A percentile compares a stretch with the other conserved stretches of the same genome.
Conservation (phyloP, 495 filamentous ascomycete species). For the Penicillium samsonianum region DNA sequence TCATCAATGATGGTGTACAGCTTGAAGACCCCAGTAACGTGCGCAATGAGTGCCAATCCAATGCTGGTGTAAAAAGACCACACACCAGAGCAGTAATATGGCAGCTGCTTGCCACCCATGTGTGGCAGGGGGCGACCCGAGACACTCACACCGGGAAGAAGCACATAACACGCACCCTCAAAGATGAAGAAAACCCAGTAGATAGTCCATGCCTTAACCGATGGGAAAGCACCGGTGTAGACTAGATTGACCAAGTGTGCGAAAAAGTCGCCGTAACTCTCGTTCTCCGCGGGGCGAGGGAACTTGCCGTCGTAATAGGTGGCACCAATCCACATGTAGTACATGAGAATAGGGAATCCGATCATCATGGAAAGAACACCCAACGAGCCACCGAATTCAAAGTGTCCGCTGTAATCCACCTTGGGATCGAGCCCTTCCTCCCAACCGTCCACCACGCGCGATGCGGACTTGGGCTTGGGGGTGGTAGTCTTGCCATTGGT, state of each 20-base stretch:
- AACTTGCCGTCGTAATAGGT: slow-evolving; percentile 85
- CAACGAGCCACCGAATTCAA: slow-evolving; percentile 84
- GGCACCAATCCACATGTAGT: slow-evolving; percentile 98
- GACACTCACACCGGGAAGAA: slow-evolving; percentile 78
- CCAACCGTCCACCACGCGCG: slow-evolving; percentile 65
- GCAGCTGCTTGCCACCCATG: slow-evolving; percentile 76
- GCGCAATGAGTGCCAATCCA: slow-evolving; percentile 62
- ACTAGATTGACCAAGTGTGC: slow-evolving; percentile 66
- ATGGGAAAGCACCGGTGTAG: slow-evolving; percentile 80
- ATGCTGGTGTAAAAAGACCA: slow-evolving; percentile 87
- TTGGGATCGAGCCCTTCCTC: slow-evolving; percentile 68
- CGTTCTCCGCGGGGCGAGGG: slow-evolving; percentile 63
- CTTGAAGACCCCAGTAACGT: slow-evolving; percentile 81
- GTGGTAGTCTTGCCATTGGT: slow-evolving; percentile 44
- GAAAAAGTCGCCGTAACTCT: slow-evolving; percentile 68
- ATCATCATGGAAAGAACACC: slow-evolving; percentile 85
- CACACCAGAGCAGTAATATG: slow-evolving; percentile 91
- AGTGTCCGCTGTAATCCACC: slow-evolving; percentile 76
- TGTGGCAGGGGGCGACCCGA: slow-evolving; percentile 86
- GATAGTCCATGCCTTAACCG: slow-evolving; percentile 76
- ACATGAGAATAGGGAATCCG: slow-evolving; percentile 91
- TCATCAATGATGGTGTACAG: slow-evolving; percentile 94
- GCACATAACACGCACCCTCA: slow-evolving; percentile 77
- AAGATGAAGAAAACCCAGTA: slow-evolving; percentile 92
- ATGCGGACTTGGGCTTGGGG: slow-evolving; percentile 26